These are phyloP conservation scores for Plasmodium gonderi DNA, from an alignment of 169 alveolate species.

Conservation along the genomic window DNA sequence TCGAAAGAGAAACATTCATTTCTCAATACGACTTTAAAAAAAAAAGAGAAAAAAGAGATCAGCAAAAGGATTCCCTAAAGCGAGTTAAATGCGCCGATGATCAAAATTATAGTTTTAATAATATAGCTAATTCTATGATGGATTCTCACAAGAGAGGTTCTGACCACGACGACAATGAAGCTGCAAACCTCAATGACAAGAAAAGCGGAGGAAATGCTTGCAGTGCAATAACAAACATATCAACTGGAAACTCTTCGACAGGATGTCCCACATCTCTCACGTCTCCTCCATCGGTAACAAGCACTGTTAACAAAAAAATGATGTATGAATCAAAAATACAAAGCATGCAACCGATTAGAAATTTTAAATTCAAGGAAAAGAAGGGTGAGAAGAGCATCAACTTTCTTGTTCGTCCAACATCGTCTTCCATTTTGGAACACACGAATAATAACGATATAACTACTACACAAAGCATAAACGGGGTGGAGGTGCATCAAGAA, in stretches of 20 bases:
- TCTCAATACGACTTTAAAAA: conserved; percentile 88
- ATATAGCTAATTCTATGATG: neutral
- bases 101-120: neutral
- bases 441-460: neutral
- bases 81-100: conserved; percentile 34
- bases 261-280: neutral
- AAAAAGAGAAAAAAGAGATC: conserved; percentile 80
- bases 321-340: conserved; percentile 55
- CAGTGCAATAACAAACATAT: neutral
- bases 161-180: neutral
- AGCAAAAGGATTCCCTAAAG: conserved; percentile 62
- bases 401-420: conserved; percentile 59
- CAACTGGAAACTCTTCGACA: neutral
- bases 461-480: neutral
- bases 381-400: conserved; percentile 67
- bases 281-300: neutral
- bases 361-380: conserved; percentile 56
- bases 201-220: neutral
- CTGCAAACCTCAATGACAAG: neutral
- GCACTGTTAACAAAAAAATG: conserved; percentile 11
- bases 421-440: neutral
- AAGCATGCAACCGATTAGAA: conserved; percentile 74
- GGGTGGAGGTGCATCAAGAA: neutral
- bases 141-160: neutral
- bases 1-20: conserved; percentile 90